A percentile compares a stretch with the other conserved stretches of the same genome.
Conservation (phyloP, 1,284 basidiomycete genomes). For the Pseudozyma sp. region DNA sequence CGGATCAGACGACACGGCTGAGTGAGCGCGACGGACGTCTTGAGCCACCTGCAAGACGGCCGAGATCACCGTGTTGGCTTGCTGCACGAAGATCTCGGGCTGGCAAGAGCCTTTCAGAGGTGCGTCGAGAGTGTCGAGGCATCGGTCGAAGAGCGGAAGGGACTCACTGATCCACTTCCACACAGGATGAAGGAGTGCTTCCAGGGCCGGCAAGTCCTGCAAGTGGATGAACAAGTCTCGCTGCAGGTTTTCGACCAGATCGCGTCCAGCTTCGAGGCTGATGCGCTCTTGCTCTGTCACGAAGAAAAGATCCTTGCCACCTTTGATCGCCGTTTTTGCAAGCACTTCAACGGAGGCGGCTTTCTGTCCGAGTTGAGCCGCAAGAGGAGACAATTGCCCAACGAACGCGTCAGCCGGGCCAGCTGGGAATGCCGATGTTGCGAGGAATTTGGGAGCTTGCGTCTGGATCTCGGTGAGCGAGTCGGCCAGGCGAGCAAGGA, state of each 20-base stretch:
- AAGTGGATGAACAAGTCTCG: neutral
- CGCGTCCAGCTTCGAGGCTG: constrained; percentile 9
- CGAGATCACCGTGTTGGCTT: constrained; percentile 50
- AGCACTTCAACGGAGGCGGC: constrained; percentile 17
- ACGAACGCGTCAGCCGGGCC: constrained; percentile 8
- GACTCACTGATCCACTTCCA: constrained; percentile 19
- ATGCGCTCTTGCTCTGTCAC: constrained; percentile 27
- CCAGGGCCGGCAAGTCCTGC: constrained; percentile 20
- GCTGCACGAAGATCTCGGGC: constrained; percentile 24
- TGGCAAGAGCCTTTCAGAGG: constrained; percentile 14
- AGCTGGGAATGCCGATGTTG: constrained; percentile 29
- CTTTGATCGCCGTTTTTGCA: constrained; percentile 4
- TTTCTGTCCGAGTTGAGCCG: constrained; percentile 15
- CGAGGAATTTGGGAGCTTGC: constrained; percentile 32
- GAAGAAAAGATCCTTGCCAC: constrained; percentile 16
- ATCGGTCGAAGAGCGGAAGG: constrained; percentile 11
- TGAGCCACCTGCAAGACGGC: constrained; percentile 64
- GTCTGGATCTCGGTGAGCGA: constrained; percentile 29
- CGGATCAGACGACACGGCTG: neutral
- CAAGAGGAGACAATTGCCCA: constrained; percentile 12
- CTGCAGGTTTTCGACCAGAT: constrained; percentile 2
- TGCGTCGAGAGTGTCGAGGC: constrained; percentile 19
- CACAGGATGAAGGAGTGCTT: constrained; percentile 36
- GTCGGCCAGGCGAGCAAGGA: constrained; percentile 32
- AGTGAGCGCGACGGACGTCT: constrained; percentile 44